phyloP scores from a whole-genome alignment of 1,139 yeast species.

The Geotrichum restrictum region DNA sequence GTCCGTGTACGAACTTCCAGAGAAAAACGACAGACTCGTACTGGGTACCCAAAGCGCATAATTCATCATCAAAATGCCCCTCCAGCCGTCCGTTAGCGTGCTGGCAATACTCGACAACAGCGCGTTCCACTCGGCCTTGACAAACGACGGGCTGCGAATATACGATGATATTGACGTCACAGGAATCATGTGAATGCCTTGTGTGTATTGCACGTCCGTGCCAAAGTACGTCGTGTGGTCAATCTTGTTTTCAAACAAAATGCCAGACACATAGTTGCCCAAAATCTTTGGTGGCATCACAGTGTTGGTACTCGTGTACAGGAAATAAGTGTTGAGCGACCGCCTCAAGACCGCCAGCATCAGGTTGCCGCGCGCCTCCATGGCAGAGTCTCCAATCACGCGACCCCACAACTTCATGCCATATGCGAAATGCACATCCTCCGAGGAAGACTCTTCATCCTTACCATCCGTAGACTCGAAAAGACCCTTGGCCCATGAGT shows the following conservation, averaged over 20 bases:
- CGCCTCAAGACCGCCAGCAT: slow-evolving; percentile 65
- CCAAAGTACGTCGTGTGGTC: slow-evolving; percentile 94
- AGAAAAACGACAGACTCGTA: slow-evolving; percentile 55
- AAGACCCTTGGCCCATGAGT: slow-evolving; percentile 81
- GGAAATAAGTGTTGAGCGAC: slow-evolving; percentile 60
- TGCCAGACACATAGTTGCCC: slow-evolving; percentile 70
- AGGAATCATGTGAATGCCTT: slow-evolving; percentile 94
- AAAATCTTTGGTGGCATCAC: slow-evolving; percentile 56
- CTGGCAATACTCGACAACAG: slow-evolving; percentile 50
- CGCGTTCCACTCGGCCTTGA: slow-evolving; percentile 76
- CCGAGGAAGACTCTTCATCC: slow-evolving; percentile 79
- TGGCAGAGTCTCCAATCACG: slow-evolving; percentile 58
- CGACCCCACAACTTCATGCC: slow-evolving; percentile 81
- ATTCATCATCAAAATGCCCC: slow-evolving; percentile 75
- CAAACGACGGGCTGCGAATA: slow-evolving; percentile 66
- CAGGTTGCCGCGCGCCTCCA: slow-evolving; percentile 71
- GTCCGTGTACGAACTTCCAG: slow-evolving; percentile 42
- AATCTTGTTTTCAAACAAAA: slow-evolving; percentile 74
- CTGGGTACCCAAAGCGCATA: slow-evolving; percentile 46
- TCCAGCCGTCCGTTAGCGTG: slow-evolving; percentile 74
- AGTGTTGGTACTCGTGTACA: slow-evolving; percentile 52
- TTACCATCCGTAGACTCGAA: slow-evolving; percentile 69
- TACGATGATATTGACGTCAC: slow-evolving; percentile 79
- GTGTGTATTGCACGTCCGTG: slow-evolving; percentile 69
- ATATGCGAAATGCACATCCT: slow-evolving; percentile 75